Percentiles rank a stretch among this genome's conserved stretches.
phyloP scores from a whole-genome alignment of 371 early-diverging fungal genomes.

The Polyrhizophydium stewartii region DNA sequence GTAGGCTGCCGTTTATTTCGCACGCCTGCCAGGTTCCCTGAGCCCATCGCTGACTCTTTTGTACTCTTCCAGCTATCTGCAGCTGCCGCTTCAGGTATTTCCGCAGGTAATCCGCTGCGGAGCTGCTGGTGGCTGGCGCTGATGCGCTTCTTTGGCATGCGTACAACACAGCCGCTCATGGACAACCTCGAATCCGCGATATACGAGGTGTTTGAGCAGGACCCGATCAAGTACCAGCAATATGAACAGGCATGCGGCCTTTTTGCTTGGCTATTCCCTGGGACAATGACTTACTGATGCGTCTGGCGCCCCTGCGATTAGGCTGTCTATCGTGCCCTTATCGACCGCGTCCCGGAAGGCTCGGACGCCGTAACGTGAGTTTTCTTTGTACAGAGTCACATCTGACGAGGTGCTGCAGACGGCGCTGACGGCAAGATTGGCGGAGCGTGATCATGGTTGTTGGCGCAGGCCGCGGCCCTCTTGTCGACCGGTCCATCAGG shows the following conservation, averaged over 20 bases:
- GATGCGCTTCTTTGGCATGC: not conserved
- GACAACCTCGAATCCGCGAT: constrained; percentile 89
- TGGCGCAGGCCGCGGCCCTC: constrained; percentile 42
- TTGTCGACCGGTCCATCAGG: constrained; percentile 71
- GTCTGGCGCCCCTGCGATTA: constrained; percentile 6
- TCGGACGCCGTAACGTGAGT: not conserved
- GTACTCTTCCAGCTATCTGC: constrained; percentile 48
- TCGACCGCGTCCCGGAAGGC: constrained; percentile 4
- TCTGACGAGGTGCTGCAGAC: not conserved
- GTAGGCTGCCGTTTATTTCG: constrained; percentile 8
- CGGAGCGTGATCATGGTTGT: constrained; percentile 34
- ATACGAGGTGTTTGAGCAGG: constrained; percentile 91
- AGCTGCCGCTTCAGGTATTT: constrained; percentile 70
- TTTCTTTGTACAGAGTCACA: not conserved
- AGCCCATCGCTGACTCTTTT: no score
- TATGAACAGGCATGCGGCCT: constrained; percentile 65
- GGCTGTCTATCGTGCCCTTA: constrained; percentile 11
- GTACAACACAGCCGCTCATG: constrained; percentile 68
- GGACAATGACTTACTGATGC: not conserved
- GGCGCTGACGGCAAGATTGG: not conserved
- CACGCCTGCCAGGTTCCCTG: not conserved
- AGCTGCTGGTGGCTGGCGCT: not conserved
- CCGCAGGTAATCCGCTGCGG: not conserved
- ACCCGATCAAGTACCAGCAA: constrained; percentile 84
- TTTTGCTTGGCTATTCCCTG: not conserved